Evolutionary conservation across 495 filamentous ascomycete genomes (phyloP).

Genomic region (Apodospora peruviana): DNA sequence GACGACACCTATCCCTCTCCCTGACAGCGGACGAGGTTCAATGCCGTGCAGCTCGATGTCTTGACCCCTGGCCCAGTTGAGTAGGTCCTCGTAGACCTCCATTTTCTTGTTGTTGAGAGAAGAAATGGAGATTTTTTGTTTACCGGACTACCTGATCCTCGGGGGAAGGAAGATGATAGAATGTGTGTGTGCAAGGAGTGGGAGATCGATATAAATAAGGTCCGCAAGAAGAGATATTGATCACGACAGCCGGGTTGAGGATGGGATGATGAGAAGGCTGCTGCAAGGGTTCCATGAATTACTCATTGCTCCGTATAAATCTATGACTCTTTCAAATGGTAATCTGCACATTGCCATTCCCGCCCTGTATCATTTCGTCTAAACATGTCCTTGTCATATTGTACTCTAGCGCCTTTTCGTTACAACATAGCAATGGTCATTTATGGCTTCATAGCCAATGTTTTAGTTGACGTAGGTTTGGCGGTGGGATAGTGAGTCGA

Average conservation of each 20-base stretch:
- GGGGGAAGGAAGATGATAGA: background rate
- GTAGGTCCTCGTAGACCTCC: constrained; percentile 44
- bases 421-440: too few relatives aligned
- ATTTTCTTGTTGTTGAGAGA: constrained; percentile 12
- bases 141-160: background rate
- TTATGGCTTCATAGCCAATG: too few relatives aligned
- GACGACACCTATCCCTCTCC: constrained; percentile 69
- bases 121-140: background rate
- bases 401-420: too few relatives aligned
- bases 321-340: too few relatives aligned
- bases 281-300: background rate
- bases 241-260: background rate
- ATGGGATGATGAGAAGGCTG: background rate
- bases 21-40: constrained; percentile 50
- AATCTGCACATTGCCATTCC: too few relatives aligned
- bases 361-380: too few relatives aligned
- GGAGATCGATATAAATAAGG: background rate
- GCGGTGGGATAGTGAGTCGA: too few relatives aligned
- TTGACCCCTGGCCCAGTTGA: constrained; percentile 55
- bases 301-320: background rate
- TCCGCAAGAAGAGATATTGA: background rate
- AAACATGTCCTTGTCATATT: too few relatives aligned
- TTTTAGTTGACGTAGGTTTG: too few relatives aligned
- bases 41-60: constrained; percentile 58
- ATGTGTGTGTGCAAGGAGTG: background rate